These are phyloP conservation scores for Ogataea pignaliae DNA, from an alignment of 805 yeast species.

Conservation along the genomic window DNA sequence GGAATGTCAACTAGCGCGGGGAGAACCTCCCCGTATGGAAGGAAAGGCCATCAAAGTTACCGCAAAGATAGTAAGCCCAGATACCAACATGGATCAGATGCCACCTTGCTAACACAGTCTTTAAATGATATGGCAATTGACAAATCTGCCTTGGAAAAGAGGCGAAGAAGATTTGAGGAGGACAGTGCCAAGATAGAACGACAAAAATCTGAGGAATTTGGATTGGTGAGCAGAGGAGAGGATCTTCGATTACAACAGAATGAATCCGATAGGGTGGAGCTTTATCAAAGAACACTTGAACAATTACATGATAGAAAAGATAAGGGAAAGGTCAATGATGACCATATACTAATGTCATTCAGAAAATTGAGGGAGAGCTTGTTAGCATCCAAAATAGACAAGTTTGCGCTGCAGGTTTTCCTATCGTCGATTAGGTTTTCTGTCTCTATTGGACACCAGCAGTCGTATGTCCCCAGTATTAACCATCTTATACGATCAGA, in stretches of 20 bases:
- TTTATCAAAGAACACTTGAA: slow-evolving; percentile 34
- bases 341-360: slow-evolving; percentile 33
- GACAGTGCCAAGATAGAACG: slow-evolving; percentile 17
- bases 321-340: slow-evolving; percentile 11
- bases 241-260: slow-evolving; percentile 44
- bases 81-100: too few species aligned
- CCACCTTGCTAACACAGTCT: too few species aligned
- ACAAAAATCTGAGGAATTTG: slow-evolving; percentile 33
- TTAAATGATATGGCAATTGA: background rate
- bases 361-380: slow-evolving; percentile 56
- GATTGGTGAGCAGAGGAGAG: slow-evolving; percentile 59
- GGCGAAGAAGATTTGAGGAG: slow-evolving; percentile 32
- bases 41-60: too few species aligned
- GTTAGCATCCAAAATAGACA: slow-evolving; percentile 29
- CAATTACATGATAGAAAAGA: slow-evolving; percentile 12
- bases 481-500: slow-evolving; percentile 34
- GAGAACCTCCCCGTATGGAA: too few species aligned
- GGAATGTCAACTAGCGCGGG: too few species aligned
- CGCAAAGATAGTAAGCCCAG: too few species aligned
- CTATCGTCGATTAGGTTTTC: slow-evolving; percentile 44
- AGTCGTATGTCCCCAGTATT: slow-evolving; percentile 53
- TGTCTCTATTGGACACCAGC: slow-evolving; percentile 42
- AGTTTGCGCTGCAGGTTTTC: slow-evolving; percentile 42
- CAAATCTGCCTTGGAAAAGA: slow-evolving; percentile 17
- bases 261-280: slow-evolving; percentile 36